These are phyloP conservation scores for Spinellus fusiger DNA, from an alignment of 192 early-diverging fungal species.

Conservation along the genomic window DNA sequence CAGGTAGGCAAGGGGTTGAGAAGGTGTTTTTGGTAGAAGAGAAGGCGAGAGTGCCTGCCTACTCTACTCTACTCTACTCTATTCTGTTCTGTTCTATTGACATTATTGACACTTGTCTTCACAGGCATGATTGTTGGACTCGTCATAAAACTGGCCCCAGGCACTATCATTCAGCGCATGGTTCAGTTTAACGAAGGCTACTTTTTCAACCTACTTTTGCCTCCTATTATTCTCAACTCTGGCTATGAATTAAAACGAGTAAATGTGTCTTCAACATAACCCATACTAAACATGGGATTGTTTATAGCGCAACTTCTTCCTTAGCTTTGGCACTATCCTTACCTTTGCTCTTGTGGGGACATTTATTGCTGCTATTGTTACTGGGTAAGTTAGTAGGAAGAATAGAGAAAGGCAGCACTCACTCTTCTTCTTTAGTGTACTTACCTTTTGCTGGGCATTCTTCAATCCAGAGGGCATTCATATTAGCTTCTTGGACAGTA, in stretches of 20 bases:
- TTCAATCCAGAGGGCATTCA: constrained; percentile 64
- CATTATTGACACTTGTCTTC: not conserved
- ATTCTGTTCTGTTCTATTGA: not conserved
- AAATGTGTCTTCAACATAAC: constrained; percentile 9
- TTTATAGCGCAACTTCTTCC: constrained; percentile 68
- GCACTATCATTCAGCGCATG: constrained; percentile 61
- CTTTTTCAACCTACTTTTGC: constrained; percentile 95
- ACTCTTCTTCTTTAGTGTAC: constrained; percentile 32
- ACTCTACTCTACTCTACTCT: not conserved
- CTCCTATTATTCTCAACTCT: constrained; percentile 95
- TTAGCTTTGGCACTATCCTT: constrained; percentile 84
- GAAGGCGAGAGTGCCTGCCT: not conserved
- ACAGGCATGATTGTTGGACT: constrained; percentile 66
- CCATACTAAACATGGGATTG: not conserved
- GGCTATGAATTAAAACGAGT: constrained; percentile 93
- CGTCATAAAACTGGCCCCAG: constrained; percentile 51
- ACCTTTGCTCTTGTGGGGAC: constrained; percentile 94
- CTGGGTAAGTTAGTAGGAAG: constrained; percentile 50
- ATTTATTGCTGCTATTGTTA: constrained; percentile 83
- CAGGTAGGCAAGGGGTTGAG: too few species aligned
- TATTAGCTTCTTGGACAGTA: constrained; percentile 83
- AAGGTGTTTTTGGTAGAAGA: not conserved
- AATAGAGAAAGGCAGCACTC: not conserved
- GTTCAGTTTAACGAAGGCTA: constrained; percentile 87
- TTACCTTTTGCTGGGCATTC: constrained; percentile 63